Evolutionary conservation across 225 moss, liverwort and hornwort species (phyloP).

Genomic region (Takakia lepidozioides): DNA sequence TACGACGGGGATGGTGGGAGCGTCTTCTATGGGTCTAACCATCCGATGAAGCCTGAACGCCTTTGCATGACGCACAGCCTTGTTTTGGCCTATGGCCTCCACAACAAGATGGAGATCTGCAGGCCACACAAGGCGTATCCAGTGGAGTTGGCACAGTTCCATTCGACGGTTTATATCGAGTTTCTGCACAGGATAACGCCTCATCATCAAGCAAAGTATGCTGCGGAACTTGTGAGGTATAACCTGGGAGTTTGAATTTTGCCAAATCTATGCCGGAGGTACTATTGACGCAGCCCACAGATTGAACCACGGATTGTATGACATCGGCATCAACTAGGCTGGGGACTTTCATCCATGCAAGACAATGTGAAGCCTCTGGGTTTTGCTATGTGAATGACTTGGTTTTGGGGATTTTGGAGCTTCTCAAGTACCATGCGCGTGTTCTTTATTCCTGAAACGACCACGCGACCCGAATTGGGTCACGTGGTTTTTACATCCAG

Average conservation of each 20-base stretch:
- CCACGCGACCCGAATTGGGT: too few species aligned
- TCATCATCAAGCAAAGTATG: constrained; percentile 74
- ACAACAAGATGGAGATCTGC: constrained; percentile 95
- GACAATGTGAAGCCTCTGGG: constrained; percentile 93
- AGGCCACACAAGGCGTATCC: constrained; percentile 96
- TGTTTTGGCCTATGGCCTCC: constrained; percentile 92
- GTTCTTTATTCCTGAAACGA: too few species aligned
- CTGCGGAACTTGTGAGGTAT: constrained; percentile 77
- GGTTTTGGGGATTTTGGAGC: constrained; percentile 89
- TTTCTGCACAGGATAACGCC: constrained; percentile 90
- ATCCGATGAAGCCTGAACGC: constrained; percentile 98
- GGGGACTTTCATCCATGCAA: constrained; percentile 98
- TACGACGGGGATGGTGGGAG: constrained; percentile 96
- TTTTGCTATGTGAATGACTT: constrained; percentile 96
- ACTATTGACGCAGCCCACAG: constrained; percentile 91
- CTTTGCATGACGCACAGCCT: constrained; percentile 98
- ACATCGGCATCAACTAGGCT: constrained; percentile 97
- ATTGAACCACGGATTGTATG: constrained; percentile 71
- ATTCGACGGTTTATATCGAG: constrained; percentile 90
- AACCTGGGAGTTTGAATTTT: constrained; percentile 97
- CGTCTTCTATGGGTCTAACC: constrained; percentile 95
- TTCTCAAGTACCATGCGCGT: constrained; percentile 85
- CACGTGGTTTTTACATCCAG: too few species aligned
- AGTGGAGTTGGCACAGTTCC: constrained; percentile 93
- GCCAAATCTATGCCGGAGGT: constrained; percentile 94